Evolutionary conservation across 805 yeast genomes (phyloP), one percentile per base, ranked within the genome.

Genomic region (Hanseniaspora vineae): DNA sequence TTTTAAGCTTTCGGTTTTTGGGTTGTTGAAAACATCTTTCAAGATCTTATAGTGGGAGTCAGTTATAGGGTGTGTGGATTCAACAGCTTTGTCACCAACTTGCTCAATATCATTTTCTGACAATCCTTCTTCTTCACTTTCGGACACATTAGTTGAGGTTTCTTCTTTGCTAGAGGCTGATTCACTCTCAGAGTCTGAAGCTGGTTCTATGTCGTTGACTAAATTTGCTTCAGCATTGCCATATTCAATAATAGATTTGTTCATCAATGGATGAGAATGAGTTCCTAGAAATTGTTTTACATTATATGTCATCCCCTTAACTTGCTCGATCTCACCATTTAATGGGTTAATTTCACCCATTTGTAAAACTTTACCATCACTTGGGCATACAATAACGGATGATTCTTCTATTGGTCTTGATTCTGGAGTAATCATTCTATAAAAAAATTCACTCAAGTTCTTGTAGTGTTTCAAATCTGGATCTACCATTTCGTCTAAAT

Each of bases 251-350:
- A 61, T 63, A 2, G 48, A 48, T 31, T 55, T 59, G 61, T 65
- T 48, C 58, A 58, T 54, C 33, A 54, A 46, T 13, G 68, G 70
- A 52, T 61, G 61, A 8, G 66, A 50, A 50, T 65, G 65, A 8
- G 65, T 72, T 3, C 99, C 99, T 43, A 92, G 71, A 47, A 92
- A 75, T 10, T 94, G 89, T 54, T 85, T 90, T 14, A 92, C 74
- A 2, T 95, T 81, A 63, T 92, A 92, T 1, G 94, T 86, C 78
- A 92, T 77, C 8, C 98, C 98, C 67, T 92, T 92, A 39, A 92
- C 97, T 64, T 90, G 97, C 64, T 92, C 97, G 51, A 92, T 87
- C 54, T 84, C 85, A 33, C 96, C 96, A 55, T 82, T 75, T 46
- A 77, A 78, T 3, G 65, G 56, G 46, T 71, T 70, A 39, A 85